phyloP scores from a whole-genome alignment of 805 yeast genomes.

The Kuraishia molischiana region DNA sequence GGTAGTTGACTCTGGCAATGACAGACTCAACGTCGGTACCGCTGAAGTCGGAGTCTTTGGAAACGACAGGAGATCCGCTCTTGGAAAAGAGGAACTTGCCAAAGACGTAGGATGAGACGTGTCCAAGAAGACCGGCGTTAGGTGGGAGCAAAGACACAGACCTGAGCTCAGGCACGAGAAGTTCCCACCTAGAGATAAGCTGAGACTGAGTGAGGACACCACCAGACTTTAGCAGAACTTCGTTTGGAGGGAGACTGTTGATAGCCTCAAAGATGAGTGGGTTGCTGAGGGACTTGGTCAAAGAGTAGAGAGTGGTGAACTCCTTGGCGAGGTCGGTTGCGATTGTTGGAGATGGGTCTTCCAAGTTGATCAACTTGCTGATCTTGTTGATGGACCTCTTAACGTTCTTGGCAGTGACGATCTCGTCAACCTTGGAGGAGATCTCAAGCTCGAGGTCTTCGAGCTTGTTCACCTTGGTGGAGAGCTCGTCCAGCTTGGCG shows the following conservation, averaged over 20 bases:
- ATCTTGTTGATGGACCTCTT: slow-evolving; percentile 35
- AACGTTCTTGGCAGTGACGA: slow-evolving; percentile 26
- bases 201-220: slow-evolving; percentile 75
- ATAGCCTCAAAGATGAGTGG: slow-evolving; percentile 28
- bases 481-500: slow-evolving; percentile 53
- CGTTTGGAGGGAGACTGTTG: slow-evolving; percentile 31
- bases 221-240: slow-evolving; percentile 25
- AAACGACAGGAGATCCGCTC: slow-evolving; percentile 51
- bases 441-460: slow-evolving; percentile 39
- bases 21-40: slow-evolving; percentile 86
- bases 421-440: slow-evolving; percentile 30
- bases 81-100: slow-evolving; percentile 70
- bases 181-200: slow-evolving; percentile 68
- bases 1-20: slow-evolving; percentile 74
- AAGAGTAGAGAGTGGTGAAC: slow-evolving; percentile 24
- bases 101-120: slow-evolving; percentile 69
- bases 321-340: slow-evolving; percentile 39
- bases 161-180: slow-evolving; percentile 77
- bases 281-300: slow-evolving; percentile 25
- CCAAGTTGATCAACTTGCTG: slow-evolving; percentile 24
- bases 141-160: slow-evolving; percentile 86
- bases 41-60: slow-evolving; percentile 16
- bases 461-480: slow-evolving; percentile 42
- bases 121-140: slow-evolving; percentile 92
- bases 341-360: slow-evolving; percentile 25